Percentiles rank a stretch among this genome's conserved stretches.
Evolutionary conservation across 1,284 basidiomycete genomes (phyloP).

Genomic region (Pulveroboletus ridleyi): DNA sequence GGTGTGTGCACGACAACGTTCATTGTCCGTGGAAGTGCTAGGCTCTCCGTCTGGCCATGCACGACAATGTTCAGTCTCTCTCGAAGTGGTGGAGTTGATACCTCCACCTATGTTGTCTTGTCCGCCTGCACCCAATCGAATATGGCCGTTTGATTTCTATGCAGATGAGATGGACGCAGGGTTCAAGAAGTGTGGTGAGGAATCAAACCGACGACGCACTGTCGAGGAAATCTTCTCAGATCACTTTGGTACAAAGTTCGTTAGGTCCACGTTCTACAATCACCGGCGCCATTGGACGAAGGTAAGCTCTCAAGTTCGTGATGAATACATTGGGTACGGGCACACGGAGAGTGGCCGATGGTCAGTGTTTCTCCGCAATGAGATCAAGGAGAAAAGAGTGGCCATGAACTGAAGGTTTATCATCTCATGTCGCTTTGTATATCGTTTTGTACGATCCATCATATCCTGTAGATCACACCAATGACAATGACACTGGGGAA

Average conservation of each 20-base stretch:
- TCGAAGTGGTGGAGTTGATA: neutral
- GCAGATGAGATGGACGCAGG: conserved; percentile 4
- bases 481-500: too few species aligned
- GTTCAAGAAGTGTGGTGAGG: neutral
- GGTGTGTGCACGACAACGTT: too few species aligned
- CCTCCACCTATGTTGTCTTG: neutral
- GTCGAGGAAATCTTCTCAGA: neutral
- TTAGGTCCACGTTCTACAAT: conserved; percentile 6
- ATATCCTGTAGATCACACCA: too few species aligned
- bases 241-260: conserved; percentile 5
- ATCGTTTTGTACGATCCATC: too few species aligned
- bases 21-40: too few species aligned
- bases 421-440: too few species aligned
- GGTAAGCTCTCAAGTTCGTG: neutral
- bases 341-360: neutral
- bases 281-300: conserved; percentile 3
- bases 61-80: too few species aligned
- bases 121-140: too few species aligned
- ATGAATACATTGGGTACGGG: too few species aligned
- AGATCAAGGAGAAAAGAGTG: neutral
- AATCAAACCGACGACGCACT: neutral
- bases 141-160: conserved; percentile 13
- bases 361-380: neutral
- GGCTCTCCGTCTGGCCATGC: too few species aligned
- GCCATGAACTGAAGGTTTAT: too few species aligned